Evolutionary conservation across 106 monocot species (phyloP).

Genomic region (Alisma plantagoaquatica): DNA sequence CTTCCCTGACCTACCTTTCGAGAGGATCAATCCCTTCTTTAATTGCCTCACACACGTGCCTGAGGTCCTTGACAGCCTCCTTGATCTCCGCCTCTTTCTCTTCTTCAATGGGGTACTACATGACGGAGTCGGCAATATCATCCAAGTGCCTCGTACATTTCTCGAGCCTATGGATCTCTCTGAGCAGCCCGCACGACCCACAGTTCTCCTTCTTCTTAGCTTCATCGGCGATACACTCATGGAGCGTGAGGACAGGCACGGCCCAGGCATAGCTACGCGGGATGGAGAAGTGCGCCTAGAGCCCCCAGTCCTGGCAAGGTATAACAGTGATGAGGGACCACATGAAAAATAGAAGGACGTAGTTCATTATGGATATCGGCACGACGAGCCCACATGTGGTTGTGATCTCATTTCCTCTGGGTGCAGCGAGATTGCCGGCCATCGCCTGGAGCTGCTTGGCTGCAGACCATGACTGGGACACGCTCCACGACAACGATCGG

Average conservation of each 20-base stretch:
- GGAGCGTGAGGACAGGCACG: conserved; percentile 1
- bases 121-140: too few species aligned
- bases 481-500: conserved; percentile 66
- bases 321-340: conserved; percentile 21
- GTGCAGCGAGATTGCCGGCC: conserved; percentile 8
- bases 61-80: too few species aligned
- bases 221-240: conserved; percentile 18
- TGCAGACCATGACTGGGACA: conserved; percentile 72
- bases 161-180: too few species aligned
- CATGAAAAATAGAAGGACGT: conserved; percentile 22
- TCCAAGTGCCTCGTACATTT: too few species aligned
- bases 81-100: too few species aligned
- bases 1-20: too few species aligned
- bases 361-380: conserved; percentile 20
- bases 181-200: too few species aligned
- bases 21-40: too few species aligned
- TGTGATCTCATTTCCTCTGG: conserved; percentile 8
- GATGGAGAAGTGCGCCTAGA: conserved; percentile 18
- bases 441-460: conserved; percentile 37
- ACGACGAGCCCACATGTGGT: conserved; percentile 13
- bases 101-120: too few species aligned
- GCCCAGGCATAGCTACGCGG: conserved; percentile 19
- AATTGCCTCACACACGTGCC: too few species aligned
- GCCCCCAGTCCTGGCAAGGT: conserved; percentile 23
- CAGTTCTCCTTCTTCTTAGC: too few species aligned